Evolutionary conservation across 2,329 filamentous ascomycete species (phyloP).

Genomic region (Fusarium humuli): DNA sequence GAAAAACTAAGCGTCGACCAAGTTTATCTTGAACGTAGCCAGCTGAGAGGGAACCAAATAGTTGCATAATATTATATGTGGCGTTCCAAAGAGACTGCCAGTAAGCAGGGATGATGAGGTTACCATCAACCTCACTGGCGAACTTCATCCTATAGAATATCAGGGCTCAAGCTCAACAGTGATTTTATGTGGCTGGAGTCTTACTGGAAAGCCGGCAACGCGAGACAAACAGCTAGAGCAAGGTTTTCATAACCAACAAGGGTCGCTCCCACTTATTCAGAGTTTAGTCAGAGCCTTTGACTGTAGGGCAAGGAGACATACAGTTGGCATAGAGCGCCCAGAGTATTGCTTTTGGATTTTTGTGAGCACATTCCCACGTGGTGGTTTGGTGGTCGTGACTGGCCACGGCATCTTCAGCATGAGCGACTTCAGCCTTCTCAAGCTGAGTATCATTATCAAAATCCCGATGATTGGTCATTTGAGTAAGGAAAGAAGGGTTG

Average conservation of each 20-base stretch:
- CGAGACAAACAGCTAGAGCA: constrained; percentile 7
- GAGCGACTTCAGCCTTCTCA: background rate
- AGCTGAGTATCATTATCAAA: background rate
- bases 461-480: background rate
- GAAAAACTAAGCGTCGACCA: background rate
- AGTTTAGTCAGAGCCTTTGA: too few species aligned
- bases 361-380: constrained; percentile 4
- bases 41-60: constrained; percentile 2
- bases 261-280: background rate
- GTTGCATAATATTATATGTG: constrained; percentile 15
- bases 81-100: constrained; percentile 20
- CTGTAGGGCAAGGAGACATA: background rate
- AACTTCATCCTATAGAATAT: constrained; percentile 3
- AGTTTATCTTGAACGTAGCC: constrained; percentile 7
- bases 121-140: constrained; percentile 1
- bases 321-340: constrained; percentile 5
- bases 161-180: background rate
- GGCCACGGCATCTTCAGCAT: constrained; percentile 1
- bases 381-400: constrained; percentile 2
- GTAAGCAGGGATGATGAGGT: constrained; percentile 18
- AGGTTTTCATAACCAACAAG: constrained; percentile 11
- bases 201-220: constrained; percentile 15
- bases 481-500: background rate
- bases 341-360: constrained; percentile 10
- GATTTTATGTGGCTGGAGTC: background rate